Evolutionary conservation across 768 basidiomycete genomes (phyloP).

Genomic region (Candolleomyces efflorescens): DNA sequence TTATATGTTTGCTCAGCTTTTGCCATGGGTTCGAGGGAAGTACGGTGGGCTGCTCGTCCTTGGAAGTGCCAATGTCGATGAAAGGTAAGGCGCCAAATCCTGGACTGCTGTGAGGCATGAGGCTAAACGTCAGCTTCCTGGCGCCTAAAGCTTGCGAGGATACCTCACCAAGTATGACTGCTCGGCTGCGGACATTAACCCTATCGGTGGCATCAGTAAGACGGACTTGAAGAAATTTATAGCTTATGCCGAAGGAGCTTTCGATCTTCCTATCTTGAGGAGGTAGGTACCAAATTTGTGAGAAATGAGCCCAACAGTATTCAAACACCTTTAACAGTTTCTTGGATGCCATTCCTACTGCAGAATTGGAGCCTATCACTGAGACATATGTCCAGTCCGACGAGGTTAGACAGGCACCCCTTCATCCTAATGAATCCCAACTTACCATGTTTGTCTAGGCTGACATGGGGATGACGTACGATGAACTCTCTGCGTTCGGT

Average conservation of each 20-base stretch:
- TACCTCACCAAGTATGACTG: constrained; percentile 99
- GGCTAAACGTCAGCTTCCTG: background rate
- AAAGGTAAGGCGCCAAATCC: constrained; percentile 54
- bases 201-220: constrained; percentile 97
- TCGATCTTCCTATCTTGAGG: constrained; percentile 79
- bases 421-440: constrained; percentile 1
- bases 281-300: constrained; percentile 40
- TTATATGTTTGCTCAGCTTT: constrained; percentile 91
- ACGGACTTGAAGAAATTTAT: constrained; percentile 97
- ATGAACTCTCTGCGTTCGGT: constrained; percentile 92
- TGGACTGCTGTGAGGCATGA: background rate
- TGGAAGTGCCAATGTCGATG: constrained; percentile 98
- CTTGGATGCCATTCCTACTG: constrained; percentile 87
- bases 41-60: constrained; percentile 86
- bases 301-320: background rate
- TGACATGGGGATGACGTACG: constrained; percentile 99
- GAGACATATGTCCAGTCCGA: constrained; percentile 94
- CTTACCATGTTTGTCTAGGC: constrained; percentile 43
- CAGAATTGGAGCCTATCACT: constrained; percentile 94
- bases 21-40: constrained; percentile 88
- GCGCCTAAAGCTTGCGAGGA: constrained; percentile 68
- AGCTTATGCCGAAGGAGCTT: constrained; percentile 69
- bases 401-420: constrained; percentile 50
- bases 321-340: constrained; percentile 53
- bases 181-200: constrained; percentile 95